Conservation (phyloP, 179 eudicot species). For the Beta corolliflora region DNA sequence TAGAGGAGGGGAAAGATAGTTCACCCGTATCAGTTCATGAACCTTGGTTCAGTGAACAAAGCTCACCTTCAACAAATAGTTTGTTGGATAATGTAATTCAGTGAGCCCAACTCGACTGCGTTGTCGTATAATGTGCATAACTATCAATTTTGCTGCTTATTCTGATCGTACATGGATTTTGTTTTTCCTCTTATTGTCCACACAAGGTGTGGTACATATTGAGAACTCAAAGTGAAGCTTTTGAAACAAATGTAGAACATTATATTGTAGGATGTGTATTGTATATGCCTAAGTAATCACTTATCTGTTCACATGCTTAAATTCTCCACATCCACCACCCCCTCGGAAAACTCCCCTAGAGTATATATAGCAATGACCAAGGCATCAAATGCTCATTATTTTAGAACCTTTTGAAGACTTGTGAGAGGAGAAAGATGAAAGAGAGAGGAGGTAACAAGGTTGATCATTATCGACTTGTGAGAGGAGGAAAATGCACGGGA, state of each 20-base stretch:
- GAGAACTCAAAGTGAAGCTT: constrained; percentile 17
- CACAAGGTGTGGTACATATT: constrained; percentile 30
- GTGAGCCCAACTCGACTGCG: constrained; percentile 12
- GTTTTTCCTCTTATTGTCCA: constrained; percentile 9
- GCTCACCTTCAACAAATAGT: constrained; percentile 56
- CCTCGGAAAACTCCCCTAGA: no score
- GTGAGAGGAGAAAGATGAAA: no score
- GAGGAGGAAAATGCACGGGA: no score
- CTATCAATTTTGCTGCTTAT: constrained; percentile 8
- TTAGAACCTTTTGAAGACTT: no score
- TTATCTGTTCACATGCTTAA: neutral
- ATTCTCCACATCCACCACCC: no score
- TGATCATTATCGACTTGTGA: no score
- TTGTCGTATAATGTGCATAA: constrained; percentile 26
- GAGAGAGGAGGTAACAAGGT: no score
- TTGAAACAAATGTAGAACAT: constrained; percentile 12
- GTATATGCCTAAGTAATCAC: neutral
- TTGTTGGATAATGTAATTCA: constrained; percentile 41
- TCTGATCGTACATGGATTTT: neutral
- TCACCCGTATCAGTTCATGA: constrained; percentile 55
- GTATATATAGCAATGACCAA: no score
- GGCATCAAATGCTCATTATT: no score
- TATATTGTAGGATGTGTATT: constrained; percentile 2
- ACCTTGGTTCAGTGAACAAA: constrained; percentile 47
- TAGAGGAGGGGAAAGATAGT: constrained; percentile 42